Evolutionary conservation across 2,329 filamentous ascomycete species (phyloP).

Genomic region (Trichoderma afroharzianum): DNA sequence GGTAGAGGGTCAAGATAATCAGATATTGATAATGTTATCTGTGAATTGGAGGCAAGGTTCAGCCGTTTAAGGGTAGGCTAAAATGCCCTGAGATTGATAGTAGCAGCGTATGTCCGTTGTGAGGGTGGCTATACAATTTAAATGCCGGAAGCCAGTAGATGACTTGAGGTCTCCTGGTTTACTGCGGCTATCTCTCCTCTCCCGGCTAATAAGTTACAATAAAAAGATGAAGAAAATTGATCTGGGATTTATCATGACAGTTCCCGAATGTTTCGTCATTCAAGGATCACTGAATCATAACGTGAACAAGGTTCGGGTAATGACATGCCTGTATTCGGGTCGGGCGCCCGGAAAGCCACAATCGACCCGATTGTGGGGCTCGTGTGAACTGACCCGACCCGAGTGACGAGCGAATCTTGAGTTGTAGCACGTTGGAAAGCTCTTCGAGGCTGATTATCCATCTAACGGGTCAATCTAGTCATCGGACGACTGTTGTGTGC

Average conservation of each 20-base stretch:
- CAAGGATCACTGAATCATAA: neutral
- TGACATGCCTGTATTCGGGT: neutral
- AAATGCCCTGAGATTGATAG: neutral
- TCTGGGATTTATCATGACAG: neutral
- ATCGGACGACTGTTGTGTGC: no score
- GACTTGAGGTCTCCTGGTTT: neutral
- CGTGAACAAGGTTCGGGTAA: neutral
- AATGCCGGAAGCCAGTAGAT: no score
- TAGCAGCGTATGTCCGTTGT: neutral
- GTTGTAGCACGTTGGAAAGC: no score
- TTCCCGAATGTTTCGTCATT: neutral
- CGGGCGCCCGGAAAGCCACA: neutral
- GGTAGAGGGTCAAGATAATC: neutral
- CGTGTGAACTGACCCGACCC: neutral
- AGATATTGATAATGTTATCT: no score
- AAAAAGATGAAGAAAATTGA: neutral
- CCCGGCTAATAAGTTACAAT: neutral
- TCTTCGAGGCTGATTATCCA: no score
- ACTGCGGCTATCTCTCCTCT: neutral
- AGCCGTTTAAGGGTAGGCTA: neutral
- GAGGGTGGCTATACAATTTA: neutral
- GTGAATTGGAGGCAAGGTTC: neutral
- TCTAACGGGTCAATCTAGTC: neutral
- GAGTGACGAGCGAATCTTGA: neutral
- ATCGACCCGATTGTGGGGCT: neutral